These are phyloP conservation scores for Globisporangium paroecandrum DNA, from an alignment of 352 stramenopile species.

Conservation along the genomic window DNA sequence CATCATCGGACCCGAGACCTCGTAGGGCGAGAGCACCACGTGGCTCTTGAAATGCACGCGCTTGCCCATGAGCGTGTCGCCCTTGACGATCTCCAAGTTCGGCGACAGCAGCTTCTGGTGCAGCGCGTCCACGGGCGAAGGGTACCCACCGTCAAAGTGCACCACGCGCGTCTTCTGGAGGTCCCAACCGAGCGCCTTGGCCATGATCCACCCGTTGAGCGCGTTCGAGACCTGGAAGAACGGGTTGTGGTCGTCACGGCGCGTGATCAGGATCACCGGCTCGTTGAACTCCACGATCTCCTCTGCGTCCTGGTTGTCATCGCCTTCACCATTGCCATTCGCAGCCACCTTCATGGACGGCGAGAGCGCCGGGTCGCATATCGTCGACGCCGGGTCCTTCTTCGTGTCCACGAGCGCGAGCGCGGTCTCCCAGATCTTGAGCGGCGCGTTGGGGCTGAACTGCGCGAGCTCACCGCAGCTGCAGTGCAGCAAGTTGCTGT, in stretches of 20 bases:
- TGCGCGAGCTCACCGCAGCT: conserved; percentile 4
- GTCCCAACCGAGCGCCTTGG: conserved; percentile 16
- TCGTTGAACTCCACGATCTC: conserved; percentile 8
- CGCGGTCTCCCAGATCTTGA: conserved; percentile 12
- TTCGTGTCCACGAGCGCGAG: conserved; percentile 7
- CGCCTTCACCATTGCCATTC: not conserved
- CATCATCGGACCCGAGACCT: conserved; percentile 58
- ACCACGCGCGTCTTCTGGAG: conserved; percentile 22
- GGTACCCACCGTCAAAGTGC: conserved; percentile 24
- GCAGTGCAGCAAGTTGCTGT: conserved; percentile 3
- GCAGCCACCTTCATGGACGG: not conserved
- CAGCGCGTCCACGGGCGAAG: conserved; percentile 22
- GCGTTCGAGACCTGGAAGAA: conserved; percentile 30
- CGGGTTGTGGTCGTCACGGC: conserved; percentile 34
- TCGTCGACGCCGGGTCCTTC: conserved; percentile 6
- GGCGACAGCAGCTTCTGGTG: conserved; percentile 26
- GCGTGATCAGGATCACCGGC: conserved; percentile 17
- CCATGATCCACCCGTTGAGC: conserved; percentile 30
- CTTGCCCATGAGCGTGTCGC: conserved; percentile 18
- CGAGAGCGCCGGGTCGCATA: conserved; percentile 8
- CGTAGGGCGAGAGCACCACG: conserved; percentile 50
- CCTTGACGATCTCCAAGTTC: conserved; percentile 15
- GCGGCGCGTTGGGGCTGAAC: not conserved
- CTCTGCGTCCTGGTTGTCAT: not conserved
- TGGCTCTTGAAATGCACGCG: conserved; percentile 24